Base-by-base conservation (phyloP, 371 early-diverging fungal genomes). In the Haplosporangium sp. region DNA sequence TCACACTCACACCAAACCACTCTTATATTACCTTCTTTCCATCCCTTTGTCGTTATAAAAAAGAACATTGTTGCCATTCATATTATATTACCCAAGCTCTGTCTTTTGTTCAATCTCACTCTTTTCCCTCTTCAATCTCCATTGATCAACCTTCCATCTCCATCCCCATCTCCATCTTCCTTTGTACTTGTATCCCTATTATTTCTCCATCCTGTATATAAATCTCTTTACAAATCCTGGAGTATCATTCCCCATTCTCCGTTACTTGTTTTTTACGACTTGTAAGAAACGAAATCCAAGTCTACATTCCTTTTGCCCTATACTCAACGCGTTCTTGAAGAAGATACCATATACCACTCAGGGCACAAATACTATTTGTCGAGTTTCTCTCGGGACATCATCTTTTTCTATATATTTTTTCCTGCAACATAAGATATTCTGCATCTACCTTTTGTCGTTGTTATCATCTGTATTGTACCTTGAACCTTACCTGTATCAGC, bases 341-440 rank as follows among this genome's bases (percentile, higher is more conserved):
- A 11, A 55, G 59, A 6, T 19, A 59, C n/a, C 17, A 48, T n/a
- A 48, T n/a, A 48, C n/a, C n/a, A 19, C 39, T 20, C 61, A 61
- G 61, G 61, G 61, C 61, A 61, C 13, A 42, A 3, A 44, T 61
- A 17, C 20, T 10, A 61, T 61, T 61, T 20, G 61, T 42, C 61
- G 19, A 2, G 61, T 61, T 61, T 61, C 48, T 5, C 48, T 48
- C 17, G 48, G 48, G 48, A 13, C n/a, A 48, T 48, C 34, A 9
- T 39, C 35, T 38, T 40, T 38, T 27, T 27, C 27, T 27, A 27
- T 27, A 0, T 27, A 0, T 27, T 27, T 2, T 38, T 6, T 66
- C 45, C 44, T 61, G 42, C 40, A 53, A n/a, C 8, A 3, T 9
- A 47, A 47, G 47, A 47, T 47, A 47, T 47, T n/a, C 52, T 35